A percentile compares a stretch with the other conserved stretches of the same genome.
These are phyloP conservation scores for Candida andamanensis DNA, from an alignment of 805 yeast genomes.

Conservation along the genomic window DNA sequence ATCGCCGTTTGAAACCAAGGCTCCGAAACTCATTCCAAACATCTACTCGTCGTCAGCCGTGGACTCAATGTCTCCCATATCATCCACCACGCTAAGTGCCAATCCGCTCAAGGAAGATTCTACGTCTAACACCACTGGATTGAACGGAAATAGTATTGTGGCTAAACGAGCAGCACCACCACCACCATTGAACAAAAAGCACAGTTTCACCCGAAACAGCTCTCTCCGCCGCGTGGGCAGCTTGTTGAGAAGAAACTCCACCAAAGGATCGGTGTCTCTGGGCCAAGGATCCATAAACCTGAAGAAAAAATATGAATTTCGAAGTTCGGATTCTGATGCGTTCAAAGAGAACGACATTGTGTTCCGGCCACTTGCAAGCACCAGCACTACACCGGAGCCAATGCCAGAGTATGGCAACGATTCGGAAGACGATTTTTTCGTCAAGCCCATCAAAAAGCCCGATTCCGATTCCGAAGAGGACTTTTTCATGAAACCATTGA, in stretches of 20 bases:
- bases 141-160: constrained; percentile 40
- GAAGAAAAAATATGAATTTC: constrained; percentile 8
- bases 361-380: no score
- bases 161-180: constrained; percentile 73
- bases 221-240: constrained; percentile 6
- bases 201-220: constrained; percentile 6
- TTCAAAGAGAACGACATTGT: constrained; percentile 68
- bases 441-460: constrained; percentile 20
- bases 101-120: constrained; percentile 21
- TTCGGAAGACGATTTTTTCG: constrained; percentile 27
- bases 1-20: constrained; percentile 57
- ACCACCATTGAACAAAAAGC: constrained; percentile 41
- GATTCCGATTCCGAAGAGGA: constrained; percentile 38
- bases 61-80: constrained; percentile 24
- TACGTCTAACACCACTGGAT: constrained; percentile 5
- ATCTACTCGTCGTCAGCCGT: constrained; percentile 29
- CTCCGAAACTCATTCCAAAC: constrained; percentile 36
- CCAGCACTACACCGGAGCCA: no score
- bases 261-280: constrained; percentile 10
- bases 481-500: constrained; percentile 49
- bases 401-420: constrained; percentile 45
- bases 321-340: constrained; percentile 30
- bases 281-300: constrained; percentile 4
- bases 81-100: constrained; percentile 30
- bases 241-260: constrained; percentile 6